Conservation (phyloP, 2,329 filamentous ascomycete genomes). For the Penicillium sp. region DNA sequence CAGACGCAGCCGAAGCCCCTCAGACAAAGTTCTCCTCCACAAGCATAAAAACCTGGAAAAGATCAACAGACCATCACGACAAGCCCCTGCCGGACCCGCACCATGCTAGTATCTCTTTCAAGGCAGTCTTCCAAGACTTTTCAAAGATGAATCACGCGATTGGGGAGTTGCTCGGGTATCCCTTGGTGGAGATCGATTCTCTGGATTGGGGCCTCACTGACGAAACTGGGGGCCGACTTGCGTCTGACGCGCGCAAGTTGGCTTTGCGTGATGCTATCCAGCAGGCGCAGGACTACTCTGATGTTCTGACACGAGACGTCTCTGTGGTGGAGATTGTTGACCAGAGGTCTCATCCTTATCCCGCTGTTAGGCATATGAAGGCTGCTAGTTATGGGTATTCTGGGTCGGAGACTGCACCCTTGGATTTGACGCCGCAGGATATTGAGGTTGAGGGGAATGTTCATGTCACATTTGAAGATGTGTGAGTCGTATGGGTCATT, state of each 20-base stretch:
- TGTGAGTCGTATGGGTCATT: neutral
- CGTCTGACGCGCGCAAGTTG: constrained; percentile 20
- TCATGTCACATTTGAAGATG: constrained; percentile 8
- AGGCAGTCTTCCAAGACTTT: constrained; percentile 27
- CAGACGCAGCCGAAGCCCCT: neutral
- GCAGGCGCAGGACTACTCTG: constrained; percentile 24
- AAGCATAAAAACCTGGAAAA: constrained; percentile 5
- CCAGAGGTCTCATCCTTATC: constrained; percentile 3
- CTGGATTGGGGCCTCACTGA: constrained; percentile 29
- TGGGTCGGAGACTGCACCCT: neutral
- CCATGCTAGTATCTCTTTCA: constrained; percentile 18
- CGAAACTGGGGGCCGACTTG: constrained; percentile 16
- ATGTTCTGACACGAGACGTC: constrained; percentile 20
- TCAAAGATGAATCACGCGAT: constrained; percentile 19
- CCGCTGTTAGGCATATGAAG: neutral
- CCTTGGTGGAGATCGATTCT: constrained; percentile 21
- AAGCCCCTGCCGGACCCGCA: constrained; percentile 14
- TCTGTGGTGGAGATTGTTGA: constrained; percentile 15
- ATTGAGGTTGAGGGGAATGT: constrained; percentile 10
- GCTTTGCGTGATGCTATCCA: constrained; percentile 26
- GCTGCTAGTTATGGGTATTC: neutral
- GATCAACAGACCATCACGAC: constrained; percentile 3
- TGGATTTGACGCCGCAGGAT: constrained; percentile 15
- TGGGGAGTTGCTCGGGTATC: constrained; percentile 15
- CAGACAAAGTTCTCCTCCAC: constrained; percentile 3